Evolutionary conservation across 805 yeast genomes (phyloP), one percentile per base, ranked within the genome.

Genomic region (Ogataea kodamae): DNA sequence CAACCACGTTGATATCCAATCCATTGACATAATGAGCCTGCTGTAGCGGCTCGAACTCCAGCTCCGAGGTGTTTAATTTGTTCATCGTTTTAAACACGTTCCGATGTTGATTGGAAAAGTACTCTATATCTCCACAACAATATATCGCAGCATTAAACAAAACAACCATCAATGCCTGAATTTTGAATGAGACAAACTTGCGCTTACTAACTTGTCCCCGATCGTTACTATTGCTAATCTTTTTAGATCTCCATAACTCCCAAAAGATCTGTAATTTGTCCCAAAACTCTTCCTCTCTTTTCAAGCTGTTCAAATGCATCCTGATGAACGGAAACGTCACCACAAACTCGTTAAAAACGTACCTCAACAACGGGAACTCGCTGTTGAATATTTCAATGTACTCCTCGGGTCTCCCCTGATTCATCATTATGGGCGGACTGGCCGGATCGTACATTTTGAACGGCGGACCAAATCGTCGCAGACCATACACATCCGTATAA

Each of bases 251-350:
- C 62, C 92, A 79, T 35, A 80, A 73, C 52, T 88, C 95, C 50
- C 81, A 74, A 50, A 89, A 86, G 16, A 79, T 78, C 59, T 89
- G 96, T 0, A 88, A 78, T 29, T 81, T 79, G 28, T 75, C 74
- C 96, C 97, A 90, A 50, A 90, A 85, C 11, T 34, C 42, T 18
- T 47, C 44, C 18, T 45, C 43, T 13, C 45, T 40, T 5, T 31
- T 33, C 23, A 39, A 33, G 1, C 30, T 24, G 15, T 42, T 37
- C 35, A 59, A 39, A 31, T 76, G 75, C 25, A 72, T 70, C 26
- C 73, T 68, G 19, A 92, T 64, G 50, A 88, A 80, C 0, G 98
- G 97, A 48, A 90, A 81, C 1, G 81, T 74, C 33, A 68, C 65
- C 3, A 89, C 57, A 40, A 79, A 81, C 26, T 74, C 64, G 30